Evolutionary conservation across 257 asterid genomes (phyloP).

Genomic region (Solanum clarkiae): DNA sequence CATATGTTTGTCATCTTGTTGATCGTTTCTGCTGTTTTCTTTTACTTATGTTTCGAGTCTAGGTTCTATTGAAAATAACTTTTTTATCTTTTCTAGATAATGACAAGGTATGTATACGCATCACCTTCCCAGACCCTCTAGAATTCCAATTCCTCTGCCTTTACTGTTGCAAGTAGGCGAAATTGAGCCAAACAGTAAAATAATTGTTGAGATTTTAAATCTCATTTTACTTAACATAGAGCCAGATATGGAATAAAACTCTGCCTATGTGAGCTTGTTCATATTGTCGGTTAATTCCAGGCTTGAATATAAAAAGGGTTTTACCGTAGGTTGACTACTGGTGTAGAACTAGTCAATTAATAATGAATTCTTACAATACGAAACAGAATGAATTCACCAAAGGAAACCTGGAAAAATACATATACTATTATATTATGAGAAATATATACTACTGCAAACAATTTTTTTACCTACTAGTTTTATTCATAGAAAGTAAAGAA

Average conservation of each 20-base stretch:
- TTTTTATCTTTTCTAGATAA: not conserved
- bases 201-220: not conserved
- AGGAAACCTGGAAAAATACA: not conserved
- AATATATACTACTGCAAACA: not conserved
- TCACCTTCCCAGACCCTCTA: not conserved
- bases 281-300: not conserved
- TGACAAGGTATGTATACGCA: not conserved
- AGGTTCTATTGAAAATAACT: not conserved
- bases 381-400: not conserved
- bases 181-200: not conserved
- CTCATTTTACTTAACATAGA: not conserved
- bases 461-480: not conserved
- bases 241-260: not conserved
- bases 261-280: not conserved
- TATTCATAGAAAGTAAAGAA: not conserved
- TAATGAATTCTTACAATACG: not conserved
- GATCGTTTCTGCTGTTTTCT: not conserved
- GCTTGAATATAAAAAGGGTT: not conserved
- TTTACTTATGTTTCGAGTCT: too few species aligned
- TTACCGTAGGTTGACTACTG: not conserved
- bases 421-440: not conserved
- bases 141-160: not conserved
- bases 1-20: not conserved
- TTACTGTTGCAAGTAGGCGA: not conserved
- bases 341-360: not conserved